Base-by-base conservation (phyloP, 2,329 filamentous ascomycete species). In the Alternaria conjuncta region DNA sequence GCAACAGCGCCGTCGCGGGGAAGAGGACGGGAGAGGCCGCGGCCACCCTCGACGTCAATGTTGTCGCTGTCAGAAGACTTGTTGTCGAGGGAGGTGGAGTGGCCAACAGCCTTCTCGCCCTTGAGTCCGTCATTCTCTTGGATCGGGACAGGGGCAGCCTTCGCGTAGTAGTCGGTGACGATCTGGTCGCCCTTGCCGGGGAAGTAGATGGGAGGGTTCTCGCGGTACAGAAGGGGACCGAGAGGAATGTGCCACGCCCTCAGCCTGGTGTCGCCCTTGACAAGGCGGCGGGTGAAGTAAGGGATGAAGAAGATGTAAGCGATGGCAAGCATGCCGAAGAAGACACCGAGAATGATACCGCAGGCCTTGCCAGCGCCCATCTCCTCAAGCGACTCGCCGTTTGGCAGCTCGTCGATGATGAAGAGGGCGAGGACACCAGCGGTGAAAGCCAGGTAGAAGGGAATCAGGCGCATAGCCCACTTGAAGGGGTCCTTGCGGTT, bases 341-440 rank as follows among this genome's bases (percentile, higher is more conserved):
- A 75, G 36, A 75, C 72, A 25, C 73, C 74, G 10, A 76, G 63
- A 28, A 76, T 71, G 25, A 75, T 74, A 25, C 73, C 73, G 32
- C 57, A 69, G 21, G 71, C 68, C 9, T 73, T 75, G n/a, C 74
- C 73, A 56, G 69, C 67, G 26, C 74, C 74, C 58, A 77, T 74
- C 36, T 76, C 73, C 28, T 78, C 60, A 0, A 75, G 68, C 13
- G 71, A 74, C 15, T 72, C 65, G 11, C 71, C 74, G 5, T 70
- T 74, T 26, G 82, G 82, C 6, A 79, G 76, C 67, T 84, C 81
- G 66, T 85, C 78, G 50, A 91, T 83, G 61, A 92, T 86, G 65
- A 91, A 86, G 75, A 92, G 79, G 4, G 84, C 83, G 44, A 85
- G 82, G 55, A 86, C 79, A 32, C 77, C 83, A 46, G 79, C 83